Evolutionary conservation across 2,329 filamentous ascomycete genomes (phyloP), one percentile per base, ranked within the genome.

Genomic region (Fusarium sp.): DNA sequence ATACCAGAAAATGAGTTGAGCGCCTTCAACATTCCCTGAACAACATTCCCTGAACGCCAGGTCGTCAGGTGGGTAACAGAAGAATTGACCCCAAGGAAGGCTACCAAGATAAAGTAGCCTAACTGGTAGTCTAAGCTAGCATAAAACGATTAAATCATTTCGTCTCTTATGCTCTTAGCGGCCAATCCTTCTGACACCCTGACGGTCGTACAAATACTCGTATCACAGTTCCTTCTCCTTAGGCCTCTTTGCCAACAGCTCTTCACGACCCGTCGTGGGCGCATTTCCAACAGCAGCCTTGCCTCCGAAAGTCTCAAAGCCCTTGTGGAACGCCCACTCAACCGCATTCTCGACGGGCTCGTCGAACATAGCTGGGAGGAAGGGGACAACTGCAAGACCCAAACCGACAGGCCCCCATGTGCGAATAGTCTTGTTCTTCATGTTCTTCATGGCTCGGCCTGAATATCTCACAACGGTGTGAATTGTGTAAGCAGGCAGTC

Each of bases 361-460:
- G 76, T 99, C 94, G 74, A 98, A 98, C 58, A 97, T 82, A 62
- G 86, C 90, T 0, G 94, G 95, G 61, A 98, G 80, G 79, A 94
- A 92, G 1, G 94, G 95, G 11, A 98, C 94, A 11, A 93, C 85
- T 1, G 90, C 82, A 34, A 94, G 78, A 5, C 94, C 89, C 74
- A 97, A 87, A 3, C 96, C 96, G 64, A 99, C 97, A 1, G 96
- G 96, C 1, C 88, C 92, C 91, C 92, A 99, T 0, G 93, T 96
- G 73, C 95, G 85, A 25, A 98, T 63, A 7, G 83, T 88, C 63
- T 86, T 84, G 77, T 92, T 97, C 85, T 96, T 95, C 22, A 86
- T 85, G 74, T 92, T 85, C 83, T 95, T 97, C 84, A 99, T 80
- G n/a, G 94, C 94, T 41, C 85, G 86, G 1, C 96, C 94, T 1